These are phyloP conservation scores for Capillidium heterosporum DNA, from an alignment of 371 early-diverging fungal species.

Conservation along the genomic window DNA sequence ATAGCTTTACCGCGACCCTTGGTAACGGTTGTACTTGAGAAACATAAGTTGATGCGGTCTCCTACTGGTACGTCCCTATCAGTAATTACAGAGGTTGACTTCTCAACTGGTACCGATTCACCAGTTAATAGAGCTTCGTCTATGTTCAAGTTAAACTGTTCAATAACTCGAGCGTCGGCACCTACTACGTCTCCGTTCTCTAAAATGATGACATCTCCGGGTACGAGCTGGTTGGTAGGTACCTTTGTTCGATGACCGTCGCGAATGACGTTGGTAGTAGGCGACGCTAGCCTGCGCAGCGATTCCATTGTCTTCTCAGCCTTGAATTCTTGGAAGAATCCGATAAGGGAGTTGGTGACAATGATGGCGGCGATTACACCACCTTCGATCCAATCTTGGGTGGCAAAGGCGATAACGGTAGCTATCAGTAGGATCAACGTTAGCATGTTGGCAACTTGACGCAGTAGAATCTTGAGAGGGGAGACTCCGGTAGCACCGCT, in stretches of 20 bases:
- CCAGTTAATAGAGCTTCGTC: constrained; percentile 80
- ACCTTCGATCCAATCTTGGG: constrained; percentile 39
- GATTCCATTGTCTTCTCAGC: constrained; percentile 82
- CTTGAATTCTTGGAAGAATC: constrained; percentile 73
- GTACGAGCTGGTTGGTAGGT: constrained; percentile 53
- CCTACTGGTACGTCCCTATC: constrained; percentile 34
- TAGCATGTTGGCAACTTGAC: constrained; percentile 69
- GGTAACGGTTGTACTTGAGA: constrained; percentile 33
- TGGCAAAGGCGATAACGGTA: constrained; percentile 30
- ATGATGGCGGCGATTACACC: constrained; percentile 53
- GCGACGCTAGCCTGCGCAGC: constrained; percentile 55
- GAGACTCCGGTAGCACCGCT: constrained; percentile 35
- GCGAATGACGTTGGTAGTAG: constrained; percentile 56
- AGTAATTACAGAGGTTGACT: constrained; percentile 22
- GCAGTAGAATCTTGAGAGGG: constrained; percentile 48
- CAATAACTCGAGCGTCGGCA: constrained; percentile 71
- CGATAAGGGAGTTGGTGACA: constrained; percentile 55
- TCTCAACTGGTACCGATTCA: constrained; percentile 55
- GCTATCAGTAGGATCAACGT: constrained; percentile 59
- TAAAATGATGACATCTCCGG: constrained; percentile 70
- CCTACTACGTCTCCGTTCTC: constrained; percentile 76
- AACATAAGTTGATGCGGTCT: constrained; percentile 35
- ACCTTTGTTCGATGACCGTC: constrained; percentile 42
- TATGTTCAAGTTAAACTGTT: constrained; percentile 58
- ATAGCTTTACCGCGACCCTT: constrained; percentile 34